Percentiles rank a stretch among this genome's conserved stretches.
Conservation (phyloP, 345 rosid species). For the Eucalyptus globulus region DNA sequence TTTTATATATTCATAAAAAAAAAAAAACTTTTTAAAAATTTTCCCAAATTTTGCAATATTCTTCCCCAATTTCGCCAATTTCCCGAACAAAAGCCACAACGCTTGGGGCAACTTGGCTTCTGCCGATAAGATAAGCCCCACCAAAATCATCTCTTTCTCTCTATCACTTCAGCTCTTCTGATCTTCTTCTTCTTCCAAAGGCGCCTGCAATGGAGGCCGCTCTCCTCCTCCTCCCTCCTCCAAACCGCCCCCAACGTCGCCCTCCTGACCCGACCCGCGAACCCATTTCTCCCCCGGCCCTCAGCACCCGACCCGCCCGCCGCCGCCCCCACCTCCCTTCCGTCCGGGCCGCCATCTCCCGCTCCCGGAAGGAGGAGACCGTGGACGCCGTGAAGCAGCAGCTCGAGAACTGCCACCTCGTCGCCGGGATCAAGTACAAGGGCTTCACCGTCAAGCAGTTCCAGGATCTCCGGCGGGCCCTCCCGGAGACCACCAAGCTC, state of each 20-base stretch:
- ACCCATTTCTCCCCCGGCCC: conserved; percentile 14
- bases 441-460: conserved; percentile 85
- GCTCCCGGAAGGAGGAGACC: conserved; percentile 75
- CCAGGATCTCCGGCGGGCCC: conserved; percentile 56
- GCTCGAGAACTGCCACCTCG: conserved; percentile 68
- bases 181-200: neutral
- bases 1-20: neutral
- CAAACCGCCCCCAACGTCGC: conserved; percentile 9
- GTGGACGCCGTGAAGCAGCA: conserved; percentile 68
- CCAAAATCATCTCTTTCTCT: neutral
- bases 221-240: conserved; percentile 54
- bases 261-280: neutral
- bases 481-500: conserved; percentile 66
- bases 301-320: neutral
- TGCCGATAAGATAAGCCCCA: conserved; percentile 7
- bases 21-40: neutral
- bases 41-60: neutral
- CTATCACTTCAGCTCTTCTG: neutral
- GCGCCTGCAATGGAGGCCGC: conserved; percentile 44
- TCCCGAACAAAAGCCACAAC: neutral
- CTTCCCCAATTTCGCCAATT: neutral
- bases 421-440: conserved; percentile 69
- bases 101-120: neutral
- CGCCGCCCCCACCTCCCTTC: conserved; percentile 5
- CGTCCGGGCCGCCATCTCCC: conserved; percentile 71